Percentiles rank a stretch among this genome's conserved stretches.
These are phyloP conservation scores for Mucor plumbeus DNA, from an alignment of 371 early-diverging fungal genomes.

Conservation along the genomic window DNA sequence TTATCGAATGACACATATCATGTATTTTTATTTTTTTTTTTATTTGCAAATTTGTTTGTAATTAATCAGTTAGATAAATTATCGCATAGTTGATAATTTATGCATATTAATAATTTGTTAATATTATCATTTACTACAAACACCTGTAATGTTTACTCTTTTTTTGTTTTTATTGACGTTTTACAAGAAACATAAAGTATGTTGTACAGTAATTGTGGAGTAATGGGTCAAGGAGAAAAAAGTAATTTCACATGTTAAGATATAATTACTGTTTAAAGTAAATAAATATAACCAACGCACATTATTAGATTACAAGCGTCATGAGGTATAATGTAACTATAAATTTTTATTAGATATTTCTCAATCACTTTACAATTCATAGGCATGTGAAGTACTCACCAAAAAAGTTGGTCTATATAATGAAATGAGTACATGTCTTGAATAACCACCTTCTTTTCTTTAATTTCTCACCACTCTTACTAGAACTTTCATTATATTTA, in stretches of 20 bases:
- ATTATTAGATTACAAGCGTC: conserved; percentile 1
- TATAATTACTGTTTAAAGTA: not conserved
- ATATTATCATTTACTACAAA: not conserved
- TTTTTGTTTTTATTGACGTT: no score
- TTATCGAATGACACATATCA: not conserved
- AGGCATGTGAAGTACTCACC: conserved; percentile 29
- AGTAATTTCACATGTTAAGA: conserved; percentile 9
- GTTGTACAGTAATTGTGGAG: conserved; percentile 19
- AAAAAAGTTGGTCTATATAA: not conserved
- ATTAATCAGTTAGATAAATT: not conserved
- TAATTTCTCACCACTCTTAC: not conserved
- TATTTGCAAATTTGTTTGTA: not conserved
- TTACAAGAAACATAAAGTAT: not conserved
- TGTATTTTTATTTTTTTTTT: not conserved
- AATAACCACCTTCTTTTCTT: not conserved
- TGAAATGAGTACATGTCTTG: not conserved
- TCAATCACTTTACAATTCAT: conserved; percentile 7
- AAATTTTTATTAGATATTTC: not conserved
- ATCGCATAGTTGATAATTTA: not conserved
- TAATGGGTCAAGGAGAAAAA: conserved; percentile 9
- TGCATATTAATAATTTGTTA: not conserved
- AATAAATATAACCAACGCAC: not conserved
- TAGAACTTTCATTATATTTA: not conserved
- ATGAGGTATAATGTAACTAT: conserved; percentile 12
- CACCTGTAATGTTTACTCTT: not conserved